Evolutionary conservation across 2,329 filamentous ascomycete genomes (phyloP), one percentile per base, ranked within the genome.

Genomic region (Verticillium alfalfae): DNA sequence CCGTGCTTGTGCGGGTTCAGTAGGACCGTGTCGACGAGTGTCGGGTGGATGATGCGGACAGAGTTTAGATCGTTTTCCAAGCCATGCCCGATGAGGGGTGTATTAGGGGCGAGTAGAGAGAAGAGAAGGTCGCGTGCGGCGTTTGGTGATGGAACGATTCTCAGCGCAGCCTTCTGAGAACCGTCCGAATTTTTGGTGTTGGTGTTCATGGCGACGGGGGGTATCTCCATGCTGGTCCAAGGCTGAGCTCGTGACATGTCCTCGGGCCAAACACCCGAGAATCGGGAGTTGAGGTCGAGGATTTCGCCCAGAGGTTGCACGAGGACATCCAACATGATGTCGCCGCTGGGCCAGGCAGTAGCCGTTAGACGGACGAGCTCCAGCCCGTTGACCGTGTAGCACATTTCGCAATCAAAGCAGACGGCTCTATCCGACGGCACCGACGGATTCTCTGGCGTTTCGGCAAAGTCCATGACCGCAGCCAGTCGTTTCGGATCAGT

Each of bases 351-450:
- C 93, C 95, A 99, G 10, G 89, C 87, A 3, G 94, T 89, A 5
- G 91, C 93, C 0, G 95, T 98, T 3, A 99, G 76, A 9, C 95
- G 91, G 61, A 98, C 88, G 18, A 99, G 83, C 73, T 99, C 95
- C 66, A 98, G 79, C 0, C 96, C 95, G 58, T 89, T 76, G 1
- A 91, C 91, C 0, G 96, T 99, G 71, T 96, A 98, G 5, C 91
- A 92, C 95, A 99, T 99, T 72, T 99, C 95, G 70, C 95, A 98
- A 73, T 99, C 95, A 69, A 99, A 94, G 66, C 88, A 90, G 12
- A 98, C 87, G 2, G 90, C 91, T 39, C 84, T 84, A 59, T 83
- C 77, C 1, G 74, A 69, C 0, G 79, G 77, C 1, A 78, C 80
- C 2, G 76, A 68, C 1, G 78, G 72, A 66, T 92, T 93, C 13